Evolutionary conservation across 345 rosid genomes (phyloP), one percentile per base, ranked within the genome.

Genomic region (Theobroma cacao): DNA sequence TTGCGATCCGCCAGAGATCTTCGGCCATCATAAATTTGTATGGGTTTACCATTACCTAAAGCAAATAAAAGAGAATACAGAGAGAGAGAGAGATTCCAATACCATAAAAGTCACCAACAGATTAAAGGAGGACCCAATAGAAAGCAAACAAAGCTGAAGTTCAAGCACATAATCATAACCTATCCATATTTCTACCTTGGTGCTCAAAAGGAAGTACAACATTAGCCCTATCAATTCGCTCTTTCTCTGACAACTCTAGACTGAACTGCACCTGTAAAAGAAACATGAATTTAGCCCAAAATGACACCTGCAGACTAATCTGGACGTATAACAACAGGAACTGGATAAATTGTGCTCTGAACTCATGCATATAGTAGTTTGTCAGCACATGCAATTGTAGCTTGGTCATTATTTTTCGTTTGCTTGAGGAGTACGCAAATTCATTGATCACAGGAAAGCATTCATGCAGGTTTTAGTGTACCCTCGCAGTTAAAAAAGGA

Each of bases 181-280:
- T 17, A 30, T 69, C 20, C 52, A 30, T 65, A 61, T 68, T 63
- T 76, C 62, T 76, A 92, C 98, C 98, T 94, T 97, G 98, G 84
- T 91, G 98, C 87, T 97, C 99, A 77, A 91, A 94, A 61, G 99
- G 98, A 85, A 97, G 98, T 33, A 97, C 87, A 75, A 93, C 98
- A 45, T 87, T 96, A 36, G 93, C 98, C 82, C 90, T 89, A 20
- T 93, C 98, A 7, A 80, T 75, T 41, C 76, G 89, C 82, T 97
- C 98, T 84, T 92, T 90, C 88, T 92, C 95, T 58, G 97, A 90
- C 45, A 97, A 78, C 66, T 90, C 87, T 47, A 97, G 89, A 76
- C 77, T 93, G 78, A 97, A 97, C 41, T 91, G 99, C 69, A 92
- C 92, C 99, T 96, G 90, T 56, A 52, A 43, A 85, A 38, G 66